A percentile compares a stretch with the other conserved stretches of the same genome.
Conservation (phyloP, 2,329 filamentous ascomycete genomes). For the Epichloe coenophiala region DNA sequence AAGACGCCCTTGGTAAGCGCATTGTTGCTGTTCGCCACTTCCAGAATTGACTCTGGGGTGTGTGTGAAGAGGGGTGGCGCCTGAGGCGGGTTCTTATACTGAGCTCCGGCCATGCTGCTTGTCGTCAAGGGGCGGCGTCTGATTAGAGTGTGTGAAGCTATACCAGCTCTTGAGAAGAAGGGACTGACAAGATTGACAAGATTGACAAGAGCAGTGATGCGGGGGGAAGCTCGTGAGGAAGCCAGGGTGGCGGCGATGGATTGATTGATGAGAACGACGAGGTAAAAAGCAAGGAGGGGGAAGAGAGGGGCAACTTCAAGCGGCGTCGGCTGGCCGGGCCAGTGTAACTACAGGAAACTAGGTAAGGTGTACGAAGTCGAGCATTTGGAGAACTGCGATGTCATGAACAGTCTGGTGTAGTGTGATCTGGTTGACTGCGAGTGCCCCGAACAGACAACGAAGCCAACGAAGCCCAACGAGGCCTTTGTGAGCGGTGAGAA, state of each 20-base stretch:
- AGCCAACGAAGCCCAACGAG: too few relatives aligned
- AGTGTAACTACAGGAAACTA: slow-evolving; percentile 8
- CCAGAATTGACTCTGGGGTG: slow-evolving; percentile 54
- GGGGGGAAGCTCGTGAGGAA: slow-evolving; percentile 41
- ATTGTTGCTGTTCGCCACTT: slow-evolving; percentile 53
- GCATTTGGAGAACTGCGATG: background rate
- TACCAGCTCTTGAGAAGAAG: slow-evolving; percentile 24
- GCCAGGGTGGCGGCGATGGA: slow-evolving; percentile 55
- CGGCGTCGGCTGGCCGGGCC: slow-evolving; percentile 12
- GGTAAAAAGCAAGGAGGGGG: slow-evolving; percentile 30
- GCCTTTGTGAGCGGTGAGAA: too few relatives aligned
- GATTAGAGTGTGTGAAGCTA: slow-evolving; percentile 5
- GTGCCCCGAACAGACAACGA: too few relatives aligned
- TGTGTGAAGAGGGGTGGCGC: slow-evolving; percentile 65
- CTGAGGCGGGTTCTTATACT: slow-evolving; percentile 64
- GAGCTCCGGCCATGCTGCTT: slow-evolving; percentile 49
- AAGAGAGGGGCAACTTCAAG: slow-evolving; percentile 13
- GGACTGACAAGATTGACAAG: slow-evolving; percentile 35
- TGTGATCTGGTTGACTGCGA: background rate
- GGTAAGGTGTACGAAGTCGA: background rate
- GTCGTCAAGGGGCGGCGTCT: slow-evolving; percentile 27
- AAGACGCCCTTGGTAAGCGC: slow-evolving; percentile 47
- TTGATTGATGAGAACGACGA: slow-evolving; percentile 39
- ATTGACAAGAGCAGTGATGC: slow-evolving; percentile 38
- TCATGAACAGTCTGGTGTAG: too few relatives aligned